Percentiles rank a stretch among this genome's conserved stretches.
phyloP scores from a whole-genome alignment of 495 filamentous ascomycete species.

The Aspergillus nanangensis region DNA sequence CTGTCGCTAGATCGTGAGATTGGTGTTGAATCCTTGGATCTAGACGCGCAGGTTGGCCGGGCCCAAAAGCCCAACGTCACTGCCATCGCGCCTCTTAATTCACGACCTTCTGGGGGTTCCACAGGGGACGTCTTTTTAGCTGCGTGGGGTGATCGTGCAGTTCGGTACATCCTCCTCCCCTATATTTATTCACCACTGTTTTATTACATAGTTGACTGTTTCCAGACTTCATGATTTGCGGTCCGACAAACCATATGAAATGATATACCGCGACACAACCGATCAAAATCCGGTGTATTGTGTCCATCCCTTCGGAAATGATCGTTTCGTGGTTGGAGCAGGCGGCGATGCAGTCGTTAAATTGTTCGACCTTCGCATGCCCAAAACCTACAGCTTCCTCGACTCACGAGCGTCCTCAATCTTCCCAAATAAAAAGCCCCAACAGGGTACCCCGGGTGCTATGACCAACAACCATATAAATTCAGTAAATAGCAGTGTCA shows the following conservation, averaged over 20 bases:
- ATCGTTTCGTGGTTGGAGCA: constrained; percentile 55
- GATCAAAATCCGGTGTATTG: constrained; percentile 57
- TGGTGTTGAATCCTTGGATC: constrained; percentile 20
- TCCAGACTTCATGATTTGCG: constrained; percentile 71
- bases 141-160: constrained; percentile 56
- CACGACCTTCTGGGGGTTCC: constrained; percentile 19
- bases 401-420: constrained; percentile 16
- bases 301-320: constrained; percentile 49
- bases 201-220: not conserved
- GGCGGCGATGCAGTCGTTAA: constrained; percentile 56
- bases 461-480: not conserved
- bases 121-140: constrained; percentile 54
- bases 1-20: constrained; percentile 33
- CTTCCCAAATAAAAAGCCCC: not conserved
- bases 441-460: not conserved
- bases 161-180: constrained; percentile 32
- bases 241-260: constrained; percentile 40
- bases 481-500: not conserved
- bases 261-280: constrained; percentile 50
- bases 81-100: constrained; percentile 47
- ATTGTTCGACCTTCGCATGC: constrained; percentile 61
- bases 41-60: constrained; percentile 17
- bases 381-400: constrained; percentile 40
- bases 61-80: constrained; percentile 35
- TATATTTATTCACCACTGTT: not conserved